phyloP scores from a whole-genome alignment of 768 basidiomycete species.

The Pulveroboletus frians region DNA sequence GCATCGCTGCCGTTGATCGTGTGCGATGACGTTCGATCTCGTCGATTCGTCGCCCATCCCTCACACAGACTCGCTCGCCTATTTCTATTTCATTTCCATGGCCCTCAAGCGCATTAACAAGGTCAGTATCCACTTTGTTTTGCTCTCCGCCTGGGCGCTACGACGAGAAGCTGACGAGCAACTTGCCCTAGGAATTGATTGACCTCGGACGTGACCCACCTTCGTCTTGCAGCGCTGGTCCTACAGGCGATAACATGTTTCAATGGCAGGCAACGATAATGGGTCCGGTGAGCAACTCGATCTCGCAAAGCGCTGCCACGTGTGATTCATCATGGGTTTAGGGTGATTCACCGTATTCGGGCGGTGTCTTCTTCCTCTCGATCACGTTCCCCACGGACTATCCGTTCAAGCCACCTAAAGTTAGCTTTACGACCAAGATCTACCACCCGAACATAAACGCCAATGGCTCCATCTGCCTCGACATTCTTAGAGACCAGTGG shows the following conservation, averaged over 20 bases:
- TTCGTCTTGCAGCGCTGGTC: slow-evolving; percentile 98
- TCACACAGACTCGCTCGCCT: slow-evolving; percentile 14
- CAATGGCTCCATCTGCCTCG: slow-evolving; percentile 97
- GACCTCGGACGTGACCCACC: slow-evolving; percentile 99
- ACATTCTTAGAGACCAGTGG: slow-evolving; percentile 99
- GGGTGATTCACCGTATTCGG: slow-evolving; percentile 97
- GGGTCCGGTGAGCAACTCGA: slow-evolving; percentile 75
- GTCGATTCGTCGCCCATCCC: slow-evolving; percentile 12
- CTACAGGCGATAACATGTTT: slow-evolving; percentile 97
- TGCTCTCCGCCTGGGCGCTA: slow-evolving; percentile 4
- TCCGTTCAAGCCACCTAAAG: slow-evolving; percentile 99
- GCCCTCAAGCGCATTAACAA: slow-evolving; percentile 99
- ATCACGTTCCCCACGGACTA: slow-evolving; percentile 96
- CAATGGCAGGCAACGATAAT: slow-evolving; percentile 99
- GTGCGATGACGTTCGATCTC: slow-evolving; percentile 36
- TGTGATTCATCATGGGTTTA: slow-evolving; percentile 34
- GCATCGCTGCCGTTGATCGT: slow-evolving; percentile 29
- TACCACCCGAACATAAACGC: slow-evolving; percentile 99
- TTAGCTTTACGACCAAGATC: slow-evolving; percentile 99
- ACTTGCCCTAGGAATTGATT: slow-evolving; percentile 75
- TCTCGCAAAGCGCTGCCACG: slow-evolving; percentile 1
- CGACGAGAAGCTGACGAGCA: neutral
- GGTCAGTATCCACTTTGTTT: slow-evolving; percentile 39
- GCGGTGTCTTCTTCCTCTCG: slow-evolving; percentile 97
- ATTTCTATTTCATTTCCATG: slow-evolving; percentile 44